Conservation (phyloP, 108 stramenopile species). For the Nitzschia inconspicua region DNA sequence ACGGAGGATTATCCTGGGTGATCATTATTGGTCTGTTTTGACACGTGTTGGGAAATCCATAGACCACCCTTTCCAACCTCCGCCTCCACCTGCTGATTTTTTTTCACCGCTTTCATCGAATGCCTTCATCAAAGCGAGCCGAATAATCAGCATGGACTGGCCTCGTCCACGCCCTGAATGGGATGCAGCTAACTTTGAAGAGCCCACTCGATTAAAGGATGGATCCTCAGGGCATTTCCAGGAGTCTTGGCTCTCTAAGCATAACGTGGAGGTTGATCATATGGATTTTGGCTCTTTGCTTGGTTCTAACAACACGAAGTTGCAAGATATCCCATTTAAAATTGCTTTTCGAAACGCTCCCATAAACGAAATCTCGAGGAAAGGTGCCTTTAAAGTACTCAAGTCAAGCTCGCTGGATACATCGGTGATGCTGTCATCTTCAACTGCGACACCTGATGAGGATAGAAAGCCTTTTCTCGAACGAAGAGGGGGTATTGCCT, state of each 20-base stretch:
- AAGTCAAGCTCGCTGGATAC: background rate
- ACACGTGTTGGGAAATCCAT: slow-evolving; percentile 18
- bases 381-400: background rate
- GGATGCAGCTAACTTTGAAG: background rate
- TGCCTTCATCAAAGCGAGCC: slow-evolving; percentile 25
- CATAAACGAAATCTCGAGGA: background rate
- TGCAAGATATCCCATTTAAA: slow-evolving; percentile 3
- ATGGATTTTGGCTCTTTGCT: slow-evolving; percentile 5
- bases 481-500: background rate
- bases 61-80: slow-evolving; percentile 52
- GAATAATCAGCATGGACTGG: slow-evolving; percentile 3
- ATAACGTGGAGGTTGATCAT: slow-evolving; percentile 9
- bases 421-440: too few species aligned
- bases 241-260: too few species aligned
- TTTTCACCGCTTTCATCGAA: slow-evolving; percentile 13
- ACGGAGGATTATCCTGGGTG: slow-evolving; percentile 34
- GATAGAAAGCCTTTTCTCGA: slow-evolving; percentile 4
- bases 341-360: background rate
- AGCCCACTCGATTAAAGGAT: too few species aligned
- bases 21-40: slow-evolving; percentile 71
- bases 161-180: slow-evolving; percentile 23
- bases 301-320: background rate
- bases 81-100: slow-evolving; percentile 41
- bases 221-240: too few species aligned
- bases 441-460: too few species aligned